Evolutionary conservation across 192 early-diverging fungal species (phyloP), one percentile per base, ranked within the genome.

Genomic region (Mortierella antarctica): DNA sequence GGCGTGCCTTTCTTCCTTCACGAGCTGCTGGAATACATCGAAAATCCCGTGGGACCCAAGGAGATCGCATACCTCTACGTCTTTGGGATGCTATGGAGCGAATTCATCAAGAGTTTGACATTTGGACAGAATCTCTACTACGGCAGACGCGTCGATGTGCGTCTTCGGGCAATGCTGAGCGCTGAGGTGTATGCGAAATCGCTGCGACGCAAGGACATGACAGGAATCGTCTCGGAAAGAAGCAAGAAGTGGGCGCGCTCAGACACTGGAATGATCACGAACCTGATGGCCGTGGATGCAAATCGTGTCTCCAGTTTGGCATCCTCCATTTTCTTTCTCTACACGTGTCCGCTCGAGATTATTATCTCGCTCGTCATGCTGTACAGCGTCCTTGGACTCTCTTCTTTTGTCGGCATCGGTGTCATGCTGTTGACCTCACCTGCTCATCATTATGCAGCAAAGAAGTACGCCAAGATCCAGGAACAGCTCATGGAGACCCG

Each of bases 251-350:
- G 69, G 9, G 58, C 67, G 46, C 69, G 64, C 58, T 84, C 58
- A 40, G 77, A 49, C 73, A 86, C 88, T 40, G 90, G 92, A 48
- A 91, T 90, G 81, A 89, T 94, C 51, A 91, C 92, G 8, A 93
- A 90, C 74, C 73, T 94, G 73, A 92, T 94, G 83, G 88, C 91
- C 8, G 88, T 90, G 7, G 95, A 96, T 61, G 83, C 92, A n/a
- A 84, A 87, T 21, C 88, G 91, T 52, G 65, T 96, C 6, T 82
- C 86, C 1, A 84, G 89, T 39, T 73, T 91, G 41, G 82, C 85
- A 0, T 85, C 89, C 31, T 90, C 92, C 65, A 57, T 91, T 21
- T 85, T 91, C 58, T 86, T 90, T 20, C 70, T 94, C 14, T 89
- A 92, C 64, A 90, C 86, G 5, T 86, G 88, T 58, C 93, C 93